These are phyloP conservation scores for Phytopythium oedochilum DNA, from an alignment of 352 stramenopile species.

Conservation along the genomic window DNA sequence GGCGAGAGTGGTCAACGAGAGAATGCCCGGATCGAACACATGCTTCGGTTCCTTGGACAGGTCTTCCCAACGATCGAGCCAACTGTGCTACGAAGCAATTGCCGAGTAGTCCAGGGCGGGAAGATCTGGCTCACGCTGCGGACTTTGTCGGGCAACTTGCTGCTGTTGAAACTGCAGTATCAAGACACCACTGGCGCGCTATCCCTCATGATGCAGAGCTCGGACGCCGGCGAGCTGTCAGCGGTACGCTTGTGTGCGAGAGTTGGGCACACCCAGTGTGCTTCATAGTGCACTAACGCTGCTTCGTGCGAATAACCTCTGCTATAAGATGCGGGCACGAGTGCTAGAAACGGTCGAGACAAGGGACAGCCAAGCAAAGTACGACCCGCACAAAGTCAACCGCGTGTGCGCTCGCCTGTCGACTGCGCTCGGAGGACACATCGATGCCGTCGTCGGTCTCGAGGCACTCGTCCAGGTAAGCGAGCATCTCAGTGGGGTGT, in stretches of 20 bases:
- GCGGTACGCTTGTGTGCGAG: conserved; percentile 37
- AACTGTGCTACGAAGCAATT: conserved; percentile 22
- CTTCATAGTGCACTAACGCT: not conserved
- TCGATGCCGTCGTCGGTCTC: not conserved
- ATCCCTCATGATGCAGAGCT: conserved; percentile 32
- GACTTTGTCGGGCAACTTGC: conserved; percentile 35
- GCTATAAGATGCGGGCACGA: conserved; percentile 47
- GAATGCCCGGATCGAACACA: conserved; percentile 24
- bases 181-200: not conserved
- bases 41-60: conserved; percentile 23
- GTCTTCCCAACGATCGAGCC: conserved; percentile 19
- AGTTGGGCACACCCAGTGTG: too few species aligned
- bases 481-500: not conserved
- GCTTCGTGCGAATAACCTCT: not conserved
- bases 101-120: conserved; percentile 26
- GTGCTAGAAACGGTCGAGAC: conserved; percentile 15
- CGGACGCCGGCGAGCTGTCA: conserved; percentile 46
- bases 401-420: not conserved
- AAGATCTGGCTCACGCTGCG: conserved; percentile 49
- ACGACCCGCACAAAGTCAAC: not conserved
- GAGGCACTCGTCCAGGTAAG: conserved; percentile 1
- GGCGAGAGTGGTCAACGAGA: conserved; percentile 18
- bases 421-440: not conserved
- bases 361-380: not conserved
- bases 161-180: conserved; percentile 28